phyloP scores from a whole-genome alignment of 495 filamentous ascomycete genomes.

The Penicillium simplicissimum region DNA sequence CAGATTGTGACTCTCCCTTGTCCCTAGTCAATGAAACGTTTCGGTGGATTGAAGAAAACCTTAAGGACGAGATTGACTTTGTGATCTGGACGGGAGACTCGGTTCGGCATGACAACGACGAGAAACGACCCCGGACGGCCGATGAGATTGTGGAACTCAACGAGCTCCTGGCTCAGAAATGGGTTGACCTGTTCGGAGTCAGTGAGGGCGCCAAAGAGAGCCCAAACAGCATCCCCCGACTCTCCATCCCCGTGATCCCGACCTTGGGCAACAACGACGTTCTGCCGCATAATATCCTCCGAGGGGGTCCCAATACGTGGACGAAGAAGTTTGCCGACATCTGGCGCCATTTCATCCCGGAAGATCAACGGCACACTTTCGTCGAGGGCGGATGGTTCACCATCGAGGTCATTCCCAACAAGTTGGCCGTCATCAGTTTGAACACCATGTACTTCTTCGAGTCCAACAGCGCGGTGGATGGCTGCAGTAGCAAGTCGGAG shows the following conservation, averaged over 20 bases:
- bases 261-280: constrained; percentile 98
- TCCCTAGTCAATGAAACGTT: constrained; percentile 86
- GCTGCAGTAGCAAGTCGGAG: constrained; percentile 72
- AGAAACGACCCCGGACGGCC: constrained; percentile 70
- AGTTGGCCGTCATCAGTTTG: constrained; percentile 87
- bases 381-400: constrained; percentile 92
- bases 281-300: constrained; percentile 93
- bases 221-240: constrained; percentile 45
- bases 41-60: constrained; percentile 81
- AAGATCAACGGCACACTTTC: constrained; percentile 89
- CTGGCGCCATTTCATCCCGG: constrained; percentile 87
- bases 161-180: constrained; percentile 69
- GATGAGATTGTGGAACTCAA: constrained; percentile 77
- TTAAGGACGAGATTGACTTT: constrained; percentile 87
- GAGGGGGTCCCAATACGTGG: constrained; percentile 80
- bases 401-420: constrained; percentile 83
- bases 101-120: constrained; percentile 92
- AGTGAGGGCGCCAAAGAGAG: constrained; percentile 38
- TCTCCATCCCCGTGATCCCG: constrained; percentile 79
- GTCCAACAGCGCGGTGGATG: constrained; percentile 88
- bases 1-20: constrained; percentile 83
- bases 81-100: constrained; percentile 98
- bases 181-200: constrained; percentile 69
- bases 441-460: constrained; percentile 97
- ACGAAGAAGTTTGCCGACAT: constrained; percentile 69